A percentile compares a stretch with the other conserved stretches of the same genome.
Evolutionary conservation across 441 rosid genomes (phyloP).

Genomic region (Gossypium laxum): DNA sequence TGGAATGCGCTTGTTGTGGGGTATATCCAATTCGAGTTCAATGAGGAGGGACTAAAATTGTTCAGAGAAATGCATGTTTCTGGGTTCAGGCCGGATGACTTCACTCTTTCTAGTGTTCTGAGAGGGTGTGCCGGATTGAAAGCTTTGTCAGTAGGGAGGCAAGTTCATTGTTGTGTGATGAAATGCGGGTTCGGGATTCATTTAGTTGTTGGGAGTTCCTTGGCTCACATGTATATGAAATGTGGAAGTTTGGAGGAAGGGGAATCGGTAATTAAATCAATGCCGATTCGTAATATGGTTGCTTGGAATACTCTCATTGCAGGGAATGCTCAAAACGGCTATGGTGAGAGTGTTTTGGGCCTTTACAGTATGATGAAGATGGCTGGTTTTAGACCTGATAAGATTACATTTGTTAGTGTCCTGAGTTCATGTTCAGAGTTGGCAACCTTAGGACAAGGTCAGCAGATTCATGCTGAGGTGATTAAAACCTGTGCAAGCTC

Average conservation of each 20-base stretch:
- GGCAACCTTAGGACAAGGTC: slow-evolving; percentile 75
- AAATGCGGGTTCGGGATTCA: slow-evolving; percentile 52
- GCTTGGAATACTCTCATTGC: slow-evolving; percentile 81
- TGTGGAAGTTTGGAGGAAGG: slow-evolving; percentile 55
- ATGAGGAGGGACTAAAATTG: slow-evolving; percentile 50
- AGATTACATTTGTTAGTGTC: slow-evolving; percentile 62
- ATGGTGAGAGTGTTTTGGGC: slow-evolving; percentile 46
- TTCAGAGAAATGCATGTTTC: slow-evolving; percentile 46
- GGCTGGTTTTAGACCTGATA: slow-evolving; percentile 50
- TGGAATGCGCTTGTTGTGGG: slow-evolving; percentile 78
- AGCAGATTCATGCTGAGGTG: slow-evolving; percentile 72
- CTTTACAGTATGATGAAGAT: slow-evolving; percentile 58
- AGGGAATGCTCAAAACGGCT: slow-evolving; percentile 70
- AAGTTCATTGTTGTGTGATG: slow-evolving; percentile 43
- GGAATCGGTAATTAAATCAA: slow-evolving; percentile 40
- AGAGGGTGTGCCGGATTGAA: slow-evolving; percentile 67
- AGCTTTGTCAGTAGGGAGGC: slow-evolving; percentile 39
- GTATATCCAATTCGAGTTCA: slow-evolving; percentile 44
- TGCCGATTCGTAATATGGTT: slow-evolving; percentile 48
- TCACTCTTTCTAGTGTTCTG: slow-evolving; percentile 60
- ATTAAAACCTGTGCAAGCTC: slow-evolving; percentile 48
- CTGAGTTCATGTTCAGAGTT: slow-evolving; percentile 73
- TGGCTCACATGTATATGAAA: slow-evolving; percentile 88
- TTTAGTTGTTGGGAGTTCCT: slow-evolving; percentile 60
- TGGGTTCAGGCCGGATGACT: slow-evolving; percentile 58